A percentile compares a stretch with the other conserved stretches of the same genome.
These are phyloP conservation scores for Aspergillus fumigatus DNA, from an alignment of 2,329 filamentous ascomycete genomes.

Conservation along the genomic window DNA sequence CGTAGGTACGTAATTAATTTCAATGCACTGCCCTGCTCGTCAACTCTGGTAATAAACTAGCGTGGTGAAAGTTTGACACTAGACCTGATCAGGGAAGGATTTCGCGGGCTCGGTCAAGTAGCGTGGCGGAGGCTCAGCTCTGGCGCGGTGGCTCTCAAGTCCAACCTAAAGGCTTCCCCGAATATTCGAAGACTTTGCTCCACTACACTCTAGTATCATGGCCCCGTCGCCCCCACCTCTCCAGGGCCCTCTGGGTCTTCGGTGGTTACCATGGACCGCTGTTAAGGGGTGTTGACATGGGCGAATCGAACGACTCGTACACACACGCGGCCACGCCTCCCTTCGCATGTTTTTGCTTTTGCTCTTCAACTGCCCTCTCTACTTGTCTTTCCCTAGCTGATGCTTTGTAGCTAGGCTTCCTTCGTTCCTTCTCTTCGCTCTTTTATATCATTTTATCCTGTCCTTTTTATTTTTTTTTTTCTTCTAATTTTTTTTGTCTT, in stretches of 20 bases:
- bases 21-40: too few relatives aligned
- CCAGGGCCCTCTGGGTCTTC: conserved; percentile 5
- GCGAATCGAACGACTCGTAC: not conserved
- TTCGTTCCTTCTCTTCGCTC: conserved; percentile 15
- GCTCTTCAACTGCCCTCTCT: not conserved
- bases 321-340: not conserved
- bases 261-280: conserved; percentile 14
- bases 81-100: not conserved
- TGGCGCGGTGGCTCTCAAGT: conserved; percentile 8
- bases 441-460: conserved; percentile 23
- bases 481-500: too few relatives aligned
- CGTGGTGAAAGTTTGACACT: not conserved
- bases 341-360: conserved; percentile 13
- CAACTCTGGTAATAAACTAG: not conserved
- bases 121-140: conserved; percentile 17
- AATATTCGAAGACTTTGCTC: not conserved
- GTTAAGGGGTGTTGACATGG: conserved; percentile 4
- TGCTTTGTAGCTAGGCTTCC: conserved; percentile 14
- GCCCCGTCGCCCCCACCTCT: conserved; percentile 1
- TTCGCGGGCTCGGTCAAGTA: not conserved
- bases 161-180: not conserved
- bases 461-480: too few relatives aligned
- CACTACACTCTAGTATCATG: not conserved
- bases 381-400: not conserved
- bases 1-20: not conserved